phyloP scores from a whole-genome alignment of 306 rosid species.

The Castanopsis chinensis region DNA sequence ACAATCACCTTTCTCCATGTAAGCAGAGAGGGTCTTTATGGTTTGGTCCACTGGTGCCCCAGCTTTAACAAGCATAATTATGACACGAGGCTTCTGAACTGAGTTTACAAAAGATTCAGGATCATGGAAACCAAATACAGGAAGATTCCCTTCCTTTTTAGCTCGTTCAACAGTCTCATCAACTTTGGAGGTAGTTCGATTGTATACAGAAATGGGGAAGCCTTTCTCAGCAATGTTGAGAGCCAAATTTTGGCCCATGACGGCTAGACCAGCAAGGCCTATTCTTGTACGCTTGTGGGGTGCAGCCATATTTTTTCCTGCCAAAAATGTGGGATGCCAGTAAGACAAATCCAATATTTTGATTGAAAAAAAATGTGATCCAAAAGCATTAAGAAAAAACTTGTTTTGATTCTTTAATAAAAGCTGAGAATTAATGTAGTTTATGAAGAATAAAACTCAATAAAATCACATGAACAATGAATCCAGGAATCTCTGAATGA shows the following conservation, averaged over 20 bases:
- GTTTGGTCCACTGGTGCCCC: constrained; percentile 95
- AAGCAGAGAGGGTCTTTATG: constrained; percentile 77
- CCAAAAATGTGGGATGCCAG: constrained; percentile 8
- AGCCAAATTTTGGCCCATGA: constrained; percentile 93
- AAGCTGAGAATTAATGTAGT: background rate
- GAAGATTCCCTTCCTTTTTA: constrained; percentile 76
- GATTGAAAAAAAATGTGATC: background rate
- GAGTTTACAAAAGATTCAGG: constrained; percentile 82
- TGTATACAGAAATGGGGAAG: constrained; percentile 86
- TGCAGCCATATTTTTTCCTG: constrained; percentile 70
- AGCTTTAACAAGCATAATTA: constrained; percentile 92
- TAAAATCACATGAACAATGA: background rate
- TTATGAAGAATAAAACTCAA: background rate
- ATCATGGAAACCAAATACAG: constrained; percentile 85
- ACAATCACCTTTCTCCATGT: constrained; percentile 87
- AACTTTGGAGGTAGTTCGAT: constrained; percentile 86
- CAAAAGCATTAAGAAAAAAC: background rate
- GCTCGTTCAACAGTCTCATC: constrained; percentile 91
- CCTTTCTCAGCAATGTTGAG: constrained; percentile 96
- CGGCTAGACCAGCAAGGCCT: constrained; percentile 91
- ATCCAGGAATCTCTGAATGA: background rate
- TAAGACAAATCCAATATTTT: constrained; percentile 4
- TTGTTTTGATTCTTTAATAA: background rate
- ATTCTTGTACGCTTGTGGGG: constrained; percentile 55
- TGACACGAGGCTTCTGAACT: constrained; percentile 78